Evolutionary conservation across 441 rosid genomes (phyloP).

Genomic region (Melianthus villosus): DNA sequence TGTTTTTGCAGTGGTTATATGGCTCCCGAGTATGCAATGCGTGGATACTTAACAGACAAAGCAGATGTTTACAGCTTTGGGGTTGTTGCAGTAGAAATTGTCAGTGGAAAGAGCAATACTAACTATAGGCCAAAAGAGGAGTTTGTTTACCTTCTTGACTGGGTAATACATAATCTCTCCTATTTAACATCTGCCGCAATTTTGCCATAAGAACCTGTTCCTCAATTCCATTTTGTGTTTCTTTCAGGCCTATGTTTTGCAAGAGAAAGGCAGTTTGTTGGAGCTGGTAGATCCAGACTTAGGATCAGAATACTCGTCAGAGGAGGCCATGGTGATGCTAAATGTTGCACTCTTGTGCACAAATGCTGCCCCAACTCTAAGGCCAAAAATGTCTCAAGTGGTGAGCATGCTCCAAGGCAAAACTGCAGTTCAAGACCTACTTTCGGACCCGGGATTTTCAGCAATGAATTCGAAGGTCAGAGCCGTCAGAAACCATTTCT

Average conservation of each 20-base stretch:
- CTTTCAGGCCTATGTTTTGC: slow-evolving; percentile 58
- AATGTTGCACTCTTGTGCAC: slow-evolving; percentile 69
- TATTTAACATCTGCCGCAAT: too few species aligned
- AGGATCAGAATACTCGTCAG: slow-evolving; percentile 33
- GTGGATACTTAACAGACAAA: slow-evolving; percentile 46
- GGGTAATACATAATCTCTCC: slow-evolving; percentile 29
- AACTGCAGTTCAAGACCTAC: slow-evolving; percentile 57
- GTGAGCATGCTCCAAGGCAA: slow-evolving; percentile 73
- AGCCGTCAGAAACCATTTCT: slow-evolving; percentile 65
- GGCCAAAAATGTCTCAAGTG: slow-evolving; percentile 78
- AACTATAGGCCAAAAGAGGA: slow-evolving; percentile 67
- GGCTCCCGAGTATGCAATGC: slow-evolving; percentile 76
- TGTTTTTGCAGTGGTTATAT: slow-evolving; percentile 31
- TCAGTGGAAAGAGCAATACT: slow-evolving; percentile 61
- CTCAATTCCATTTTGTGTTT: background rate
- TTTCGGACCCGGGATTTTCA: slow-evolving; percentile 59
- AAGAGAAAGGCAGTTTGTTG: slow-evolving; percentile 55
- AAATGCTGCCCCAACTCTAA: slow-evolving; percentile 62
- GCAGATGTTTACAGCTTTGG: slow-evolving; percentile 36
- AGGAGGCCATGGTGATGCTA: slow-evolving; percentile 60
- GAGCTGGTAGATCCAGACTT: slow-evolving; percentile 56
- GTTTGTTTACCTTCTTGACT: slow-evolving; percentile 63
- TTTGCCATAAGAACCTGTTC: too few species aligned
- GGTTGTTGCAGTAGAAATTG: slow-evolving; percentile 28
- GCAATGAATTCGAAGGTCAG: slow-evolving; percentile 38